Base-by-base conservation (phyloP, 176 grass and related monocot genomes). In the Avena atlantica region DNA sequence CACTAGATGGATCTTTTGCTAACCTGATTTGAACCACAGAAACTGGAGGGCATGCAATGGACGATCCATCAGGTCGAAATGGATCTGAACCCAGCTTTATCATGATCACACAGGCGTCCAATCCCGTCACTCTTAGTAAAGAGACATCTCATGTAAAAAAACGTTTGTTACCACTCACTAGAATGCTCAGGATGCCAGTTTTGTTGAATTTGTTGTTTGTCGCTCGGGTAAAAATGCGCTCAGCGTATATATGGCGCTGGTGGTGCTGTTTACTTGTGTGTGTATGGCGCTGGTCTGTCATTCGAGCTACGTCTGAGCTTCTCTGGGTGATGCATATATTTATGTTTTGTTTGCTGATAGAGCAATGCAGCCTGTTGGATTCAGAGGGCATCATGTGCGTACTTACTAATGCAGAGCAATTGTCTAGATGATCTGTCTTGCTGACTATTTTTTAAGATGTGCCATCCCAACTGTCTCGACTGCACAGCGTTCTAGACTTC, bases 41-140 rank as follows among this genome's bases (percentile, higher is more conserved):
- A 98, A 94, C 75, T 98, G 85, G 97, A 96, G 91, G 92, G 90
- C 67, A 94, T 98, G 97, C 92, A 95, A 56, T 98, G 97, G 97
- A 96, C 97, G 20, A 98, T 98, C 82, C 89, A 95, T 71, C 92
- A 98, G 85, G 97, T 98, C 12, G 97, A 98, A 85, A 98, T 98
- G 90, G 97, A 98, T 20, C 87, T 98, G 71, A 96, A 96, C 70
- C 93, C 90, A 84, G 75, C 93, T 84, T 13, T 88, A 78, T 23
- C 91, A 85, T 83, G 91, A 91, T 52, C 86, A 89, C 14, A 37
- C 50, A 57, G 17, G 20, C 79, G 40, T 49, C 81, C 24, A 77
- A 44, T 0, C 19, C 31, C 15, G 21, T 23, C 62, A 29, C 67
- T 55, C 4, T 15, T n/a, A 17, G 4, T 45, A 42, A 14, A 6